Conservation (phyloP, 768 basidiomycete species). For the Lactarius pseudohatsudake region DNA sequence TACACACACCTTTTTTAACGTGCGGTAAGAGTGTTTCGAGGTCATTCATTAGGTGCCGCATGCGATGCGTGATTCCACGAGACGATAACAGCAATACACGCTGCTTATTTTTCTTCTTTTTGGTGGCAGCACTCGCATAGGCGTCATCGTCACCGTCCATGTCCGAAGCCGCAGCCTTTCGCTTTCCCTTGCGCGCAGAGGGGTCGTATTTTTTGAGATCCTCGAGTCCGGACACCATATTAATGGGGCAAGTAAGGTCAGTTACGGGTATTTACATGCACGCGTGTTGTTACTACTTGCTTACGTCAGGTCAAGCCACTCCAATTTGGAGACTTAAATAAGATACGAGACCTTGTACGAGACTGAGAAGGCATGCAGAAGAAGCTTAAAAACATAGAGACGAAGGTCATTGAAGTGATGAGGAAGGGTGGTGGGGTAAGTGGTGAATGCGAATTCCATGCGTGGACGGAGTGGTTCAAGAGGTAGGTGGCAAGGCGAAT, state of each 20-base stretch:
- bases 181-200: constrained; percentile 49
- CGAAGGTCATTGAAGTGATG: constrained; percentile 2
- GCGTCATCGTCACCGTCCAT: constrained; percentile 48
- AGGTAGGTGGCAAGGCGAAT: background rate
- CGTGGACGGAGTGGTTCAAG: constrained; percentile 9
- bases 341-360: background rate
- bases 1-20: constrained; percentile 82
- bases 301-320: constrained; percentile 32
- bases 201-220: constrained; percentile 60
- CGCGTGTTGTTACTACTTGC: background rate
- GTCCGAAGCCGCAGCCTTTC: constrained; percentile 63
- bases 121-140: constrained; percentile 38
- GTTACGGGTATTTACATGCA: too few species aligned
- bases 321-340: background rate
- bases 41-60: constrained; percentile 97
- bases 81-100: constrained; percentile 91
- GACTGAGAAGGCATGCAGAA: background rate
- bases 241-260: too few species aligned
- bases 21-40: constrained; percentile 88
- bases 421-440: background rate
- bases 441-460: constrained; percentile 12
- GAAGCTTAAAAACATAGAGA: background rate
- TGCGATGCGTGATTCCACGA: constrained; percentile 90
- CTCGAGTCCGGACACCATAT: constrained; percentile 63
- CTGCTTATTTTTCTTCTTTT: constrained; percentile 87